Conservation (phyloP, 2,329 filamentous ascomycete genomes). For the Aspergillus aculeatus region DNA sequence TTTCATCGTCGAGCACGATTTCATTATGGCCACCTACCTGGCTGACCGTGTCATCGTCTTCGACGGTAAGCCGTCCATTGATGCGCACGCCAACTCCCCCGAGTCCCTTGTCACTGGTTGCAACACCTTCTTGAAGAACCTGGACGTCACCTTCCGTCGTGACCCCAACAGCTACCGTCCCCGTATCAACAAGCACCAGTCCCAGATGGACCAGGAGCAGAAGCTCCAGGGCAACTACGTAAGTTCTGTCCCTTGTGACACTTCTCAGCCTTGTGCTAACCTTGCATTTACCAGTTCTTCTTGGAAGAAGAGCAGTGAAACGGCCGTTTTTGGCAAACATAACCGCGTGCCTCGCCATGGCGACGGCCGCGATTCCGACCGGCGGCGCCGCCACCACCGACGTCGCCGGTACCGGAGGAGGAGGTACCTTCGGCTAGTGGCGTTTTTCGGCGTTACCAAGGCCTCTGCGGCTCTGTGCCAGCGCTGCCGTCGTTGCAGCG, state of each 20-base stretch:
- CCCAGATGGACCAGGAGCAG: constrained; percentile 96
- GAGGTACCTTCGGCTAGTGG: constrained; percentile 33
- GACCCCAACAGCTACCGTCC: constrained; percentile 95
- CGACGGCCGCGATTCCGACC: constrained; percentile 38
- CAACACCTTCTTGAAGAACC: constrained; percentile 93
- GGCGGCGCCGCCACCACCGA: constrained; percentile 29
- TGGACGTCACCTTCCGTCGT: constrained; percentile 97
- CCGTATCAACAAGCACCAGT: constrained; percentile 96
- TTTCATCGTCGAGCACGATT: constrained; percentile 99
- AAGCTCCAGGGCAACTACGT: constrained; percentile 90
- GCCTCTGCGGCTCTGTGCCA: constrained; percentile 30
- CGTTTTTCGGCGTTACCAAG: constrained; percentile 47
- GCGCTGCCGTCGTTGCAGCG: constrained; percentile 27
- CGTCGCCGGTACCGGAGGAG: constrained; percentile 33
- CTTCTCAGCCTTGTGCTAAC: constrained; percentile 4
- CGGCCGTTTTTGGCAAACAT: constrained; percentile 53
- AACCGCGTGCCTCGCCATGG: constrained; percentile 37
- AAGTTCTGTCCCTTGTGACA: constrained; percentile 41
- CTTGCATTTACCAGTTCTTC: constrained; percentile 70
- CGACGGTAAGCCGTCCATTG: constrained; percentile 85
- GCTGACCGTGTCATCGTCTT: constrained; percentile 98
- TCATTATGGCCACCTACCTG: constrained; percentile 87
- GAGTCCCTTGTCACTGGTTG: constrained; percentile 93
- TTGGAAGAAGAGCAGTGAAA: constrained; percentile 79
- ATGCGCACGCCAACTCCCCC: constrained; percentile 83